phyloP scores from a whole-genome alignment of 495 filamentous ascomycete genomes.

The Cercophora newfieldiana region DNA sequence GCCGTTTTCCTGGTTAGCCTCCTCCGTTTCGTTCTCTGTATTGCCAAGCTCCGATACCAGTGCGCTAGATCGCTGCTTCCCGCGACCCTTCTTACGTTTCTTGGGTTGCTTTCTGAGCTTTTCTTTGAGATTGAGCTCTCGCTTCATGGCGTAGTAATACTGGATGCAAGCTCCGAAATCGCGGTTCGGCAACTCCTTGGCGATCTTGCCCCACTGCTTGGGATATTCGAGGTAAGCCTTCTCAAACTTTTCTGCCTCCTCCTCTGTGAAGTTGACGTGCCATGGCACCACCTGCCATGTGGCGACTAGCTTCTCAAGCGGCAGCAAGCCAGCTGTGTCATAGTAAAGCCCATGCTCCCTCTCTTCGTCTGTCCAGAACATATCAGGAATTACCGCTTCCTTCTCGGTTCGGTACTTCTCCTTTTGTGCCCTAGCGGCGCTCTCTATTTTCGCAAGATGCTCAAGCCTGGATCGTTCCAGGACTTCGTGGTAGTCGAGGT shows the following conservation, averaged over 20 bases:
- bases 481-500: constrained; percentile 75
- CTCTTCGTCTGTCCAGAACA: constrained; percentile 59
- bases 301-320: constrained; percentile 63
- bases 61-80: constrained; percentile 70
- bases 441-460: constrained; percentile 70
- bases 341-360: constrained; percentile 58
- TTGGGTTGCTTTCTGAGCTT: constrained; percentile 73
- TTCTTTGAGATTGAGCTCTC: constrained; percentile 81
- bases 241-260: constrained; percentile 77
- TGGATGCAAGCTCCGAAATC: constrained; percentile 85
- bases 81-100: constrained; percentile 57
- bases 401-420: constrained; percentile 75
- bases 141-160: constrained; percentile 95
- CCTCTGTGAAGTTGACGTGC: constrained; percentile 77
- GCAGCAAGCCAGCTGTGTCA: constrained; percentile 71
- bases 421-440: constrained; percentile 65
- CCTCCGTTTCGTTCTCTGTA: constrained; percentile 56
- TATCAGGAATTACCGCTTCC: constrained; percentile 81
- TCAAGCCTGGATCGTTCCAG: constrained; percentile 75
- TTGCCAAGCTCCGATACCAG: constrained; percentile 74
- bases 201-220: constrained; percentile 92
- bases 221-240: constrained; percentile 76
- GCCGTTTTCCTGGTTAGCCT: constrained; percentile 46
- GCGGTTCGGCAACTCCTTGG: constrained; percentile 67
- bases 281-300: constrained; percentile 74